Base-by-base conservation (phyloP, 495 filamentous ascomycete genomes). In the Cercophora samala region DNA sequence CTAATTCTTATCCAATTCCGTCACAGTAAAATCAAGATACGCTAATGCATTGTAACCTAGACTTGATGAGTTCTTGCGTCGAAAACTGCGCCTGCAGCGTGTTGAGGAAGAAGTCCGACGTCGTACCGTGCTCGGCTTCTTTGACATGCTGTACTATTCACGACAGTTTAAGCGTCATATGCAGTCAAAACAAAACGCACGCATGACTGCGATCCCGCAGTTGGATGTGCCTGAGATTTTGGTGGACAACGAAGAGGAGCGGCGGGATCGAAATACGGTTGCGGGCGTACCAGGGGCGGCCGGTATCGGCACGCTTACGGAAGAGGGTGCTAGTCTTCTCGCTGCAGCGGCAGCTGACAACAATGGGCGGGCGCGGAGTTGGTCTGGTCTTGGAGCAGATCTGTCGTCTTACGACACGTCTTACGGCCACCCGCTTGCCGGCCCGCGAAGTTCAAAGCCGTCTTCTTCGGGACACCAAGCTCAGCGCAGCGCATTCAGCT, bases 91-190 rank as follows among this genome's bases (percentile, higher is more conserved):
- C 26, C 83, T 99, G 18, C 93, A 97, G 74, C 90, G 93, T 60
- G 95, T 99, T n/a, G 91, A 99, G 74, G 93, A 99, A 76, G 92
- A 93, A 68, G 91, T 98, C 62, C 89, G 90, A 52, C 87, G 95
- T 54, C 91, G 93, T 63, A 86, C 92, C 29, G 95, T 99, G 5
- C 85, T 91, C 18, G 92, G 93, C 29, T 99, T 99, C 83, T 97
- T 99, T 80, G 90, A 97, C 73, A 98, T 93, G 23, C 81, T 98
- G 76, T 89, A 92, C 80, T 97, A 92, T 87, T 85, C 87, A 62
- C 91, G 93, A 26, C 80, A 85, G 67, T 97, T 97, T 84, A 87
- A 91, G 71, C 89, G 84, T 21, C 83, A 83, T 67, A 79, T 89
- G 71, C 88, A 91, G 37, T 81, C 78, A 64, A 91, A 90, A 75